phyloP scores from a whole-genome alignment of 2,329 filamentous ascomycete genomes.

The Aspergillus tamarii region DNA sequence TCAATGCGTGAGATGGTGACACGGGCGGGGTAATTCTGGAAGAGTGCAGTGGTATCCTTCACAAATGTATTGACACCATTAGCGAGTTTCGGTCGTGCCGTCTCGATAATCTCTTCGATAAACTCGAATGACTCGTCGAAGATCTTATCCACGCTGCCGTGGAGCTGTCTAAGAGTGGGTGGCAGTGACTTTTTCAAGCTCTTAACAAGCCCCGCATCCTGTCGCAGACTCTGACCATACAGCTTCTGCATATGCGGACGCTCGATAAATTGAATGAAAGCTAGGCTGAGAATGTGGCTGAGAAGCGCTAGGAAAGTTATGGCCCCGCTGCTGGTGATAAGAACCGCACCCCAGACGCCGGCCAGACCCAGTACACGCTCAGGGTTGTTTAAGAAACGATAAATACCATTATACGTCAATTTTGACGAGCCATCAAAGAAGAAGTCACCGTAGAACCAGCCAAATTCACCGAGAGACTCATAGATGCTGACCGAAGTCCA shows the following conservation, averaged over 20 bases:
- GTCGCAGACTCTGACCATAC: slow-evolving; percentile 80
- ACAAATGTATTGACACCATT: slow-evolving; percentile 85
- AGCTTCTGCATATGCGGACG: slow-evolving; percentile 98
- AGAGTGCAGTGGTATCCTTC: slow-evolving; percentile 81
- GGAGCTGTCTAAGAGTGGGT: slow-evolving; percentile 77
- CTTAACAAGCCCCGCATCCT: slow-evolving; percentile 88
- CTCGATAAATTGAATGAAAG: slow-evolving; percentile 91
- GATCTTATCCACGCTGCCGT: slow-evolving; percentile 83
- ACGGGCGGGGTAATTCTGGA: slow-evolving; percentile 85
- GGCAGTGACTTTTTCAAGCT: slow-evolving; percentile 87
- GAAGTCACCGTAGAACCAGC: slow-evolving; percentile 99
- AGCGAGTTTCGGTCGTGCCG: slow-evolving; percentile 81
- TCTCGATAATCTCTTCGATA: slow-evolving; percentile 87
- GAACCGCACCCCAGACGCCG: slow-evolving; percentile 90
- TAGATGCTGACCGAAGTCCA: slow-evolving; percentile 96
- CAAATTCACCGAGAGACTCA: slow-evolving; percentile 93
- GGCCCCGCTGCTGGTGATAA: slow-evolving; percentile 86
- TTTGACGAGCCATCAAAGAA: slow-evolving; percentile 90
- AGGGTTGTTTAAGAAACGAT: slow-evolving; percentile 96
- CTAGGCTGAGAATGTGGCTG: slow-evolving; percentile 81
- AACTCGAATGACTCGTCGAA: slow-evolving; percentile 85
- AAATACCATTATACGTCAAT: slow-evolving; percentile 94
- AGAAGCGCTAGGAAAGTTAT: slow-evolving; percentile 85
- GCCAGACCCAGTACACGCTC: slow-evolving; percentile 92
- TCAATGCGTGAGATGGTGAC: slow-evolving; percentile 80